These are phyloP conservation scores for Nakazawaea ambrosiae DNA, from an alignment of 805 yeast species.

Conservation along the genomic window DNA sequence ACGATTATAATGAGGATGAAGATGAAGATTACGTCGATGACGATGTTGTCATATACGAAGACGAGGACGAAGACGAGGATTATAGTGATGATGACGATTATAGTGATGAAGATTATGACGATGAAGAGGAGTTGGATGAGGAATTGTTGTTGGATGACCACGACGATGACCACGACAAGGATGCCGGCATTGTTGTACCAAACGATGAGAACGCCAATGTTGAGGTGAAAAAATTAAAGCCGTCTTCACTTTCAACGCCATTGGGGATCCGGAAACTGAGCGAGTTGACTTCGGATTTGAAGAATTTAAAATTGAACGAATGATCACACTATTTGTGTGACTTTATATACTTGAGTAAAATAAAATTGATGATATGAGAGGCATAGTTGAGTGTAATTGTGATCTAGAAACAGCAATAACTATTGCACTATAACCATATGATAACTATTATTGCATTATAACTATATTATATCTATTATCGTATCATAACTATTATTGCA, in stretches of 20 bases:
- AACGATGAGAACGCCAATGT: not conserved
- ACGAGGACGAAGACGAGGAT: slow-evolving; percentile 18
- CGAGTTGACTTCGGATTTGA: slow-evolving; percentile 6
- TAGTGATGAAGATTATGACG: slow-evolving; percentile 20
- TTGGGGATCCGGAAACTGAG: slow-evolving; percentile 6
- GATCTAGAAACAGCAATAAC: too few species aligned
- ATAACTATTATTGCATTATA: too few species aligned
- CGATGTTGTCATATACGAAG: slow-evolving; percentile 23
- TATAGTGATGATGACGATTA: slow-evolving; percentile 20
- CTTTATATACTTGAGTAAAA: not conserved
- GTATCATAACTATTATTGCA: too few species aligned
- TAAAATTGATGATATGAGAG: too few species aligned
- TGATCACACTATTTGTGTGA: too few species aligned
- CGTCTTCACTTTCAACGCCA: not conserved
- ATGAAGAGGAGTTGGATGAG: slow-evolving; percentile 11
- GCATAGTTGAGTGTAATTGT: too few species aligned
- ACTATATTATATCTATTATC: too few species aligned
- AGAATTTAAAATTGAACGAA: slow-evolving; percentile 5
- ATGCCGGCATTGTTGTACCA: not conserved
- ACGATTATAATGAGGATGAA: slow-evolving; percentile 23
- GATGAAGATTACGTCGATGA: slow-evolving; percentile 23
- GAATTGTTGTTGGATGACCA: slow-evolving; percentile 7
- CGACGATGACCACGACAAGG: not conserved
- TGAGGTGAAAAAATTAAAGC: not conserved
- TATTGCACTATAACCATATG: too few species aligned